Evolutionary conservation across 176 grass and related monocot genomes (phyloP).

Genomic region (Cymbopogon citratus): DNA sequence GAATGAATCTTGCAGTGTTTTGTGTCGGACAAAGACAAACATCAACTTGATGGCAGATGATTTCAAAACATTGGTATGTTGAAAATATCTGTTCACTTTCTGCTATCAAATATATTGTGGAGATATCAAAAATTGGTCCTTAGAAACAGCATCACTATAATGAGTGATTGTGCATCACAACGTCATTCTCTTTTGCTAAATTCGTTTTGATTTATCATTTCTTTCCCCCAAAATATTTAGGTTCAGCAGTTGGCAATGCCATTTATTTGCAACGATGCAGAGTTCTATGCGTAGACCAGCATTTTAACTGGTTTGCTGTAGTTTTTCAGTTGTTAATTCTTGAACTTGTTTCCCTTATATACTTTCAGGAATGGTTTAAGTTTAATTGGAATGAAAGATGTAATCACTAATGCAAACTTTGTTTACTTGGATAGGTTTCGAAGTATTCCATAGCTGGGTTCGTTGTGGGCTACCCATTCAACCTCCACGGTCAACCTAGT

Average conservation of each 20-base stretch:
- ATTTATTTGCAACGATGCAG: neutral
- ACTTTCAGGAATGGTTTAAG: neutral
- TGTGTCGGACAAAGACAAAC: slow-evolving; percentile 74
- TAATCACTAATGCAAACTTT: neutral
- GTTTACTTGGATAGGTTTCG: slow-evolving; percentile 42
- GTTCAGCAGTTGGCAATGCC: neutral
- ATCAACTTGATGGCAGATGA: slow-evolving; percentile 60
- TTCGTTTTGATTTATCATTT: neutral
- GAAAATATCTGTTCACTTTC: slow-evolving; percentile 12
- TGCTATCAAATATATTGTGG: neutral
- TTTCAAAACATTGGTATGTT: slow-evolving; percentile 70
- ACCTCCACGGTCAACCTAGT: slow-evolving; percentile 50
- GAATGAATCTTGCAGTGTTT: slow-evolving; percentile 59
- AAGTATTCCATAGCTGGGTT: slow-evolving; percentile 66
- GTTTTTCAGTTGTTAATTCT: slow-evolving; percentile 1
- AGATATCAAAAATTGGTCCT: slow-evolving; percentile 1
- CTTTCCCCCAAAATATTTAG: neutral
- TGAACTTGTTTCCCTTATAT: neutral
- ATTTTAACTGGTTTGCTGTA: neutral
- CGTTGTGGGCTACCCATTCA: slow-evolving; percentile 80
- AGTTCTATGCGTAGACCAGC: neutral
- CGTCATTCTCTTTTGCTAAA: neutral
- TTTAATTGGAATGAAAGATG: neutral
- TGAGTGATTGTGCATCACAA: neutral
- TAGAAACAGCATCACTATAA: neutral